Evolutionary conservation across 352 stramenopile species (phyloP).

Genomic region (Pythium diclinum): DNA sequence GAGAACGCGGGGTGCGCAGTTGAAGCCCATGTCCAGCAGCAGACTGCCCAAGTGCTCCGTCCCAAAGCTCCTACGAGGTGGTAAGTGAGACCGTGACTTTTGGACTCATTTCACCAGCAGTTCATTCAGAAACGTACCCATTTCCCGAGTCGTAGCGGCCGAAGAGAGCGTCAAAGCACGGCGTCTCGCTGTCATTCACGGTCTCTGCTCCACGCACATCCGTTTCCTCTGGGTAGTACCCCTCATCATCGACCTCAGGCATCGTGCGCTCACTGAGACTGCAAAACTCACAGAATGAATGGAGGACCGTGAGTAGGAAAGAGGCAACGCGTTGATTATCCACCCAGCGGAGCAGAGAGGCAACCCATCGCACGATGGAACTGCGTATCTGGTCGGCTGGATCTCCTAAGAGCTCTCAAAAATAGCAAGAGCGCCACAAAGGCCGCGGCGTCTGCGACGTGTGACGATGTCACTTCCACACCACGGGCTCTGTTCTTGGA

Average conservation of each 20-base stretch:
- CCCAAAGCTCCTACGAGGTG: slow-evolving; percentile 34
- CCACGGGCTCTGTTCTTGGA: slow-evolving; percentile 3
- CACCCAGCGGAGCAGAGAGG: slow-evolving; percentile 3
- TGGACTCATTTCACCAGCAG: not conserved
- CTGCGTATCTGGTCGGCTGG: slow-evolving; percentile 7
- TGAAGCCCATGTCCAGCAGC: slow-evolving; percentile 74
- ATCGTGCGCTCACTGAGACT: not conserved
- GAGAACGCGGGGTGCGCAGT: slow-evolving; percentile 42
- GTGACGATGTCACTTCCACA: not conserved
- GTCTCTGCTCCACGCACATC: slow-evolving; percentile 21
- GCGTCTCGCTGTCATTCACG: slow-evolving; percentile 48
- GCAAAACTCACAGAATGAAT: not conserved
- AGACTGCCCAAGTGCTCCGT: slow-evolving; percentile 59
- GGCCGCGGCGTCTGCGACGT: slow-evolving; percentile 4
- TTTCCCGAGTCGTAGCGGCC: slow-evolving; percentile 43
- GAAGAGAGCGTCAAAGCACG: slow-evolving; percentile 65
- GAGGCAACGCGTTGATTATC: slow-evolving; percentile 4
- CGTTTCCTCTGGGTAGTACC: slow-evolving; percentile 25
- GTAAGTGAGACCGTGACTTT: not conserved
- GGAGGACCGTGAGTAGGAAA: not conserved
- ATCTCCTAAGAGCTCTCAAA: slow-evolving; percentile 3
- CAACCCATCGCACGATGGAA: not conserved
- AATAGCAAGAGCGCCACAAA: slow-evolving; percentile 7
- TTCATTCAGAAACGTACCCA: slow-evolving; percentile 23
- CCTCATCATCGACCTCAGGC: slow-evolving; percentile 28